These are phyloP conservation scores for Candida xyloterini DNA, from an alignment of 805 yeast genomes.

Conservation along the genomic window DNA sequence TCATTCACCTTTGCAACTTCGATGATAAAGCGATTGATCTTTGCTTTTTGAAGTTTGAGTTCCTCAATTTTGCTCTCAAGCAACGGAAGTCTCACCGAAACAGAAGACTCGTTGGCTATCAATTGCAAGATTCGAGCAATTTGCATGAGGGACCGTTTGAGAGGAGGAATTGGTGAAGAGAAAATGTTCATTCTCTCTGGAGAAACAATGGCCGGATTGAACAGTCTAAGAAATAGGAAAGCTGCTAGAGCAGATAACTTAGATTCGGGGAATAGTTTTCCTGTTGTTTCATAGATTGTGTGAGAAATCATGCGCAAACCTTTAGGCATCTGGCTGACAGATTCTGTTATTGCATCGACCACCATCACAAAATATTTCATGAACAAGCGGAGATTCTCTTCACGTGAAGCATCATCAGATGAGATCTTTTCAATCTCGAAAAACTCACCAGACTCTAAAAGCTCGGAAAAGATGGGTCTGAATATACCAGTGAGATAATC, in stretches of 20 bases:
- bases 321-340: slow-evolving; percentile 59
- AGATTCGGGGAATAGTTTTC: slow-evolving; percentile 62
- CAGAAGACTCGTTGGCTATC: slow-evolving; percentile 78
- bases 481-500: slow-evolving; percentile 54
- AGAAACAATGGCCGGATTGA: slow-evolving; percentile 87
- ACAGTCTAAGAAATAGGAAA: slow-evolving; percentile 72
- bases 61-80: slow-evolving; percentile 38
- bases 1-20: slow-evolving; percentile 23
- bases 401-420: slow-evolving; percentile 34
- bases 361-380: slow-evolving; percentile 53
- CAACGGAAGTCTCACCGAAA: slow-evolving; percentile 62
- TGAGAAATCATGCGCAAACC: slow-evolving; percentile 72
- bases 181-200: slow-evolving; percentile 58
- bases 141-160: slow-evolving; percentile 66
- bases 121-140: slow-evolving; percentile 82
- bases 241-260: slow-evolving; percentile 78
- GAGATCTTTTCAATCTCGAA: slow-evolving; percentile 63
- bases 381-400: slow-evolving; percentile 45
- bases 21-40: slow-evolving; percentile 41
- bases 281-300: slow-evolving; percentile 56
- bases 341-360: slow-evolving; percentile 55
- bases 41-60: slow-evolving; percentile 36
- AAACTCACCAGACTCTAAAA: slow-evolving; percentile 45
- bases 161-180: slow-evolving; percentile 12
- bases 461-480: slow-evolving; percentile 53